These are phyloP conservation scores for Lichtheimia ornata DNA, from an alignment of 371 early-diverging fungal genomes.

Conservation along the genomic window DNA sequence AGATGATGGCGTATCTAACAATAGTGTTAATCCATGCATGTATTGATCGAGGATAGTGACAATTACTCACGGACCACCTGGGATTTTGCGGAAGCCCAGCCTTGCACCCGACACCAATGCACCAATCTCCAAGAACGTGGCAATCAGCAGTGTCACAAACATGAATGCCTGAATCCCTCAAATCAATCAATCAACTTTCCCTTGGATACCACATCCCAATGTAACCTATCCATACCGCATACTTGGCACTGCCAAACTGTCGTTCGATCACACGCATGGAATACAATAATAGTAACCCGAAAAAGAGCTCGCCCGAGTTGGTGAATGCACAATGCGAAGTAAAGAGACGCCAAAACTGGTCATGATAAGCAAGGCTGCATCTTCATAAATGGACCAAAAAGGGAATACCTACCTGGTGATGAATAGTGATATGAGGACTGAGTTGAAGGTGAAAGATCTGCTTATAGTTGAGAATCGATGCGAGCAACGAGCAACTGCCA, in stretches of 20 bases:
- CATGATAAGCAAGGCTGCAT: neutral
- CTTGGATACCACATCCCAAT: neutral
- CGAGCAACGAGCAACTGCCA: slow-evolving; percentile 57
- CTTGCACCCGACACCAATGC: slow-evolving; percentile 47
- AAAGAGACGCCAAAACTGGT: slow-evolving; percentile 63
- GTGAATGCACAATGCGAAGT: slow-evolving; percentile 63
- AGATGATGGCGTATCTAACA: slow-evolving; percentile 58
- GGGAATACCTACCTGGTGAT: slow-evolving; percentile 80
- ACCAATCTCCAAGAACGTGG: slow-evolving; percentile 59
- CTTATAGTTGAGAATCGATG: slow-evolving; percentile 59
- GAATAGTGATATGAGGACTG: slow-evolving; percentile 63
- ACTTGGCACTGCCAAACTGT: slow-evolving; percentile 72
- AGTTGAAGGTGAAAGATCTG: slow-evolving; percentile 63
- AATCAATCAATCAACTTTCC: neutral
- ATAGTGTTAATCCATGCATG: neutral
- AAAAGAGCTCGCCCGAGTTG: slow-evolving; percentile 68
- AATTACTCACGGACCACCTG: slow-evolving; percentile 64
- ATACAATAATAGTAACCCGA: slow-evolving; percentile 66
- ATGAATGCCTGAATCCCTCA: slow-evolving; percentile 64
- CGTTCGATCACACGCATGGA: slow-evolving; percentile 74
- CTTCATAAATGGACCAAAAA: too few species aligned
- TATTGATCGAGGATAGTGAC: neutral
- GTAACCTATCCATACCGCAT: slow-evolving; percentile 47
- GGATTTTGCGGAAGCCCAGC: slow-evolving; percentile 54
- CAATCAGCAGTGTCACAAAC: slow-evolving; percentile 49